phyloP scores from a whole-genome alignment of 2,329 filamentous ascomycete genomes.

The Penicillium polonicum region DNA sequence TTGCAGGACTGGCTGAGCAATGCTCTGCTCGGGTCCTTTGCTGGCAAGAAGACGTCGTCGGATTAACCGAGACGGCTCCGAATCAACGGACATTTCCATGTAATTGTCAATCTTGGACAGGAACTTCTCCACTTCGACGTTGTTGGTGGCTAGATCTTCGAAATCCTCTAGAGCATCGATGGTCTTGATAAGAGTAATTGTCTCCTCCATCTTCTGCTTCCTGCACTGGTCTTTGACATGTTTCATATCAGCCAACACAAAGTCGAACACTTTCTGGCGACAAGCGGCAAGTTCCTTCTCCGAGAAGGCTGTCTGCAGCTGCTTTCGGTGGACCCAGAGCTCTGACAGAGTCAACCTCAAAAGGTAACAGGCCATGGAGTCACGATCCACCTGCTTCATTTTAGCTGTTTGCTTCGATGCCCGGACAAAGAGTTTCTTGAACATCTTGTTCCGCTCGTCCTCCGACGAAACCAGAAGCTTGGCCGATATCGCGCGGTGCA shows the following conservation, averaged over 20 bases:
- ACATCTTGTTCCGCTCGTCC: conserved; percentile 34
- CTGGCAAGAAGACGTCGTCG: conserved; percentile 37
- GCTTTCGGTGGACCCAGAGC: conserved; percentile 34
- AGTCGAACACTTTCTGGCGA: conserved; percentile 36
- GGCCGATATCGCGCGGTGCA: conserved; percentile 36
- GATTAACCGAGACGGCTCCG: conserved; percentile 30
- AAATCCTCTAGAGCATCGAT: conserved; percentile 43
- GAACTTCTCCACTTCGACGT: conserved; percentile 37
- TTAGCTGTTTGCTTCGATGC: conserved; percentile 32
- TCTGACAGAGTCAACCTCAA: conserved; percentile 36
- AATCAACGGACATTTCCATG: conserved; percentile 36
- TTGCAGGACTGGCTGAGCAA: conserved; percentile 32
- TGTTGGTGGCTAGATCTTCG: conserved; percentile 36
- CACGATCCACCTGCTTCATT: conserved; percentile 31
- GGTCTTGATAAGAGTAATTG: conserved; percentile 37
- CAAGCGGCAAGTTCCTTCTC: conserved; percentile 32
- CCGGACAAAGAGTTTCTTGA: conserved; percentile 37
- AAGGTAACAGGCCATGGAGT: conserved; percentile 40
- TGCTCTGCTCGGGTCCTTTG: conserved; percentile 28
- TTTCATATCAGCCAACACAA: conserved; percentile 37
- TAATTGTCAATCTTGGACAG: conserved; percentile 38
- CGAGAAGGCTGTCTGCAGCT: conserved; percentile 31
- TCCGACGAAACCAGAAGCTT: conserved; percentile 38
- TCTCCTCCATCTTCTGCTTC: conserved; percentile 35
- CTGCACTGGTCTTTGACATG: conserved; percentile 36